Base-by-base conservation (phyloP, 2,329 filamentous ascomycete genomes). In the Apiospora kogelbergensis region DNA sequence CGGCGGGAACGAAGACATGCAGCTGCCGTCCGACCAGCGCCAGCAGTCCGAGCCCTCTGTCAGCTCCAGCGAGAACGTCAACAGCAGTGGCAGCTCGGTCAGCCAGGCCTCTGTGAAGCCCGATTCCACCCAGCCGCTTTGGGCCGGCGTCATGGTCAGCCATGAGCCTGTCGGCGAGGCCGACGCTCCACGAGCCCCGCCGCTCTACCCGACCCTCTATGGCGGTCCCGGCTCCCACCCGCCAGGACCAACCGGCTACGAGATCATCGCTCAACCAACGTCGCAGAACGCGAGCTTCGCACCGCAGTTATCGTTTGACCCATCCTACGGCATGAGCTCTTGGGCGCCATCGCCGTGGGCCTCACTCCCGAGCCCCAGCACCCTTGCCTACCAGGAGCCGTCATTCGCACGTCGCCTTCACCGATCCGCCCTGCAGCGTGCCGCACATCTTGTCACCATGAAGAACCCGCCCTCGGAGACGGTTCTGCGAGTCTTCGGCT, bases 371-470 rank as follows among this genome's bases (percentile, higher is more conserved):
- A 71, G 81, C 1, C 86, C 88, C 0, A 81, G 77, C 26, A 89
- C 88, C 0, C 90, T 90, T 76, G 84, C 88, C 11, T 85, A 87
- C 68, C 83, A 88, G 33, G 92, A 95, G 77, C 81, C 83, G 1
- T 90, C 86, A 0, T 95, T 97, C 73, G 89, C 89, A 13, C 88
- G 92, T 9, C 86, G 91, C 5, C 81, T 97, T 5, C 91, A 93
- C 65, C 88, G 93, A 53, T 84, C 84, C 67, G 84, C 89, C 2
- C 73, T 90, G 0, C 92, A 97, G 78, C 80, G 84, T 33, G 92
- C 85, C 0, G 87, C 90, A 68, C 80, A 82, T 2, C 79, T 95
- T 1, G 82, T 93, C 2, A 81, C 77, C 17, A 83, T 84, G 76
- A 75, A 80, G 2, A 80, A 84, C 71, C 84, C 87, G 64, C 83